phyloP scores from a whole-genome alignment of 345 rosid genomes.

The Noccaea caerulescens region DNA sequence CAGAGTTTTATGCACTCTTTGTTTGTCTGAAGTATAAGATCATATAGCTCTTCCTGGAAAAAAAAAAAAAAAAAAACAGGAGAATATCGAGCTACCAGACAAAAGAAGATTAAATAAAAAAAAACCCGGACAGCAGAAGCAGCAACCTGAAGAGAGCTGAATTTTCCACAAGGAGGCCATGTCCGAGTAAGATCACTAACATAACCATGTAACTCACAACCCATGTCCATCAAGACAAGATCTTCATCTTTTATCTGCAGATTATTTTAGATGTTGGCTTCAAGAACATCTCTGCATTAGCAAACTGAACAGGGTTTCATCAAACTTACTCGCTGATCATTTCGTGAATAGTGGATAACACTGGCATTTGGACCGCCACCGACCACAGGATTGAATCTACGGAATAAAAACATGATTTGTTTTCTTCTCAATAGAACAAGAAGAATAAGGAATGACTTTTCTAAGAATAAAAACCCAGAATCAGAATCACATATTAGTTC shows the following conservation, averaged over 20 bases:
- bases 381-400: constrained; percentile 92
- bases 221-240: constrained; percentile 96
- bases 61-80: neutral
- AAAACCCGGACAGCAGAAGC: constrained; percentile 7
- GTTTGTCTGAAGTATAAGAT: constrained; percentile 85
- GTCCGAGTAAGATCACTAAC: constrained; percentile 96
- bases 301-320: neutral
- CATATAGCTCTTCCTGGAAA: constrained; percentile 81
- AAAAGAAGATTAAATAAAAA: neutral
- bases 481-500: neutral
- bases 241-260: constrained; percentile 80
- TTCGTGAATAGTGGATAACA: constrained; percentile 92
- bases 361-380: constrained; percentile 94
- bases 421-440: constrained; percentile 4
- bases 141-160: constrained; percentile 74
- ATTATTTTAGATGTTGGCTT: constrained; percentile 24
- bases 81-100: neutral
- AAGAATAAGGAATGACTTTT: neutral
- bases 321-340: constrained; percentile 79
- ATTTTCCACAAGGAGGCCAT: constrained; percentile 88
- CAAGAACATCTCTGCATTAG: constrained; percentile 22
- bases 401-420: constrained; percentile 13
- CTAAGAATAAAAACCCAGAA: neutral
- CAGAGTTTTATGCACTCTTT: constrained; percentile 75
- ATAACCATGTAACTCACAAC: constrained; percentile 96